These are phyloP conservation scores for Saksenaea vasiformis DNA, from an alignment of 371 early-diverging fungal species.

Conservation along the genomic window DNA sequence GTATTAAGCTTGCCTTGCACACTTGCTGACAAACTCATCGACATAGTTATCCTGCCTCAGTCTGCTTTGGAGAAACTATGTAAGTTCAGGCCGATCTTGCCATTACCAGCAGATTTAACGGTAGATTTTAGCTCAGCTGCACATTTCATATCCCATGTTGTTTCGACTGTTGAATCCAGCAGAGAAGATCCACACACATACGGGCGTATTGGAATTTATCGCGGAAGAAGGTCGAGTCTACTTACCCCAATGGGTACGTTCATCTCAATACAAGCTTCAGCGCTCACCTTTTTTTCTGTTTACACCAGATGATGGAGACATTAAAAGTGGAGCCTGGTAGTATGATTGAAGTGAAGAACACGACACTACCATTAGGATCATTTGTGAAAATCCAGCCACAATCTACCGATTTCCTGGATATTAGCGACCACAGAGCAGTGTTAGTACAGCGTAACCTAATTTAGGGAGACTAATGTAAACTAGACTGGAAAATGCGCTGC, in stretches of 20 bases:
- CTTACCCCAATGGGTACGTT: constrained; percentile 94
- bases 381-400: constrained; percentile 99
- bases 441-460: constrained; percentile 32
- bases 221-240: constrained; percentile 96
- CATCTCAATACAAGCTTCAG: background rate
- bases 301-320: constrained; percentile 90
- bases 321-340: constrained; percentile 76
- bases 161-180: constrained; percentile 75
- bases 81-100: constrained; percentile 29
- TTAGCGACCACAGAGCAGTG: constrained; percentile 97
- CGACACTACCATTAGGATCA: constrained; percentile 82
- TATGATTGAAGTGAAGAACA: constrained; percentile 80
- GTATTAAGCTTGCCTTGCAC: background rate
- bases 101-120: background rate
- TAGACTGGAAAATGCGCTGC: constrained; percentile 94
- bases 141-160: constrained; percentile 93
- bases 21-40: constrained; percentile 2
- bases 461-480: background rate
- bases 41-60: constrained; percentile 84
- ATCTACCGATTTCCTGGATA: constrained; percentile 96
- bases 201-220: constrained; percentile 99
- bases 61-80: constrained; percentile 87
- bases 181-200: constrained; percentile 74
- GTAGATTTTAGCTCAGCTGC: constrained; percentile 64
- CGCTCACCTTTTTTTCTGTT: background rate